phyloP scores from a whole-genome alignment of 352 stramenopile genomes.

The Phytophthora macrochlamydospora region DNA sequence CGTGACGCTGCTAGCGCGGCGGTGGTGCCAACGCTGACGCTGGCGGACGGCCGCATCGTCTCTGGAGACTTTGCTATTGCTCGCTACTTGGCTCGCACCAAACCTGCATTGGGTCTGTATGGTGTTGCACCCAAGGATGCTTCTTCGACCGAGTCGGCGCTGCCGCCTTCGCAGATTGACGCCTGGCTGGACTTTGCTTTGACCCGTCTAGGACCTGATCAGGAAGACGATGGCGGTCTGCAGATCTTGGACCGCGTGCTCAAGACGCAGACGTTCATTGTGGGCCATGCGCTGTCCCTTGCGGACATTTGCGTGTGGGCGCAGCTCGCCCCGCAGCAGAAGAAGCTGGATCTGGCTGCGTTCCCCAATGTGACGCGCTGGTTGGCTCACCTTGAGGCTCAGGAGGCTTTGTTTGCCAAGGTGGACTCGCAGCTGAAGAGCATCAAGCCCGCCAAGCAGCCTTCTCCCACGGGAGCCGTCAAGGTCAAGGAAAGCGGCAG shows the following conservation, averaged over 20 bases:
- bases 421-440: constrained; percentile 58
- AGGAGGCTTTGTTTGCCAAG: constrained; percentile 60
- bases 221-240: constrained; percentile 48
- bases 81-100: constrained; percentile 62
- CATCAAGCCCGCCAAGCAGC: constrained; percentile 40
- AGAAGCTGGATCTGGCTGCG: constrained; percentile 49
- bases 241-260: constrained; percentile 91
- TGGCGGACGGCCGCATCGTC: constrained; percentile 58
- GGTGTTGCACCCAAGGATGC: constrained; percentile 59
- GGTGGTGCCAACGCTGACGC: constrained; percentile 71
- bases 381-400: constrained; percentile 62
- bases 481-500: constrained; percentile 86
- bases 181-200: constrained; percentile 95
- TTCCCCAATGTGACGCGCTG: constrained; percentile 82
- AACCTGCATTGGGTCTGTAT: constrained; percentile 58
- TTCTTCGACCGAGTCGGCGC: constrained; percentile 27
- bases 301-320: constrained; percentile 96
- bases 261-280: constrained; percentile 92
- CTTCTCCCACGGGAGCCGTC: constrained; percentile 12
- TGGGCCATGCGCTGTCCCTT: constrained; percentile 93
- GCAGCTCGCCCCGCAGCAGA: constrained; percentile 49
- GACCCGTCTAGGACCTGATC: constrained; percentile 43
- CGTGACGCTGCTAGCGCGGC: constrained; percentile 45
- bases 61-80: constrained; percentile 83
- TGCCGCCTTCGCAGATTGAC: constrained; percentile 77